Conservation (phyloP, 2,329 filamentous ascomycete genomes). For the Fusarium tricinctum region DNA sequence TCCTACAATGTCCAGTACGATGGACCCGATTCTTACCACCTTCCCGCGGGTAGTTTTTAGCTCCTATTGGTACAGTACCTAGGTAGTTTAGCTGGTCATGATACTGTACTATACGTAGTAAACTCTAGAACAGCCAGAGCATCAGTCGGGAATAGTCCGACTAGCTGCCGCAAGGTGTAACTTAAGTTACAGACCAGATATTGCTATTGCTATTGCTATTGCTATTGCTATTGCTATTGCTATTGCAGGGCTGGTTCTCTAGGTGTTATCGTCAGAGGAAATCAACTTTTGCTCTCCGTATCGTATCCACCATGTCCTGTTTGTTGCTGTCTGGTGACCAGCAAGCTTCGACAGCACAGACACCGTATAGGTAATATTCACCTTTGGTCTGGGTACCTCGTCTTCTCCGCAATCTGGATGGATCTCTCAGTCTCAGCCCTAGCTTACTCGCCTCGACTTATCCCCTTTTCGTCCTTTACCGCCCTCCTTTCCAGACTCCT, state of each 20-base stretch:
- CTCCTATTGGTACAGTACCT: not conserved
- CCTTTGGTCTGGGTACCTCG: not conserved
- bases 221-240: too few species aligned
- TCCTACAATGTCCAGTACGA: too few species aligned
- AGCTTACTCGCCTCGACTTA: constrained; percentile 27
- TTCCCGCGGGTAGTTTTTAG: not conserved
- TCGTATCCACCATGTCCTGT: constrained; percentile 31
- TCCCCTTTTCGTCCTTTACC: constrained; percentile 26
- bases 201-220: too few species aligned
- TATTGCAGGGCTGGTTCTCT: too few species aligned
- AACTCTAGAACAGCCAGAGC: not conserved
- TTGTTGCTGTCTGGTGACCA: constrained; percentile 40
- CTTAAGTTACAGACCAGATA: too few species aligned
- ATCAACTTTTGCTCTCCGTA: constrained; percentile 11
- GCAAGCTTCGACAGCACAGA: constrained; percentile 36
- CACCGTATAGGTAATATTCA: constrained; percentile 7
- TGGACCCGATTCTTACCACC: too few species aligned
- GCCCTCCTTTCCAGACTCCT: constrained; percentile 14
- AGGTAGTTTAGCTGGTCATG: not conserved
- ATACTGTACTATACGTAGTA: not conserved
- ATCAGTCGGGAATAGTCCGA: constrained; percentile 1
- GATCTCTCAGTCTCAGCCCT: constrained; percentile 35
- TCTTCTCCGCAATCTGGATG: constrained; percentile 39
- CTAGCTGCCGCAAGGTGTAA: not conserved
- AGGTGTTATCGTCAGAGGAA: constrained; percentile 9